A percentile compares a stretch with the other conserved stretches of the same genome.
These are phyloP conservation scores for Rubroboletus pulcherrimus DNA, from an alignment of 768 basidiomycete genomes.

Conservation along the genomic window DNA sequence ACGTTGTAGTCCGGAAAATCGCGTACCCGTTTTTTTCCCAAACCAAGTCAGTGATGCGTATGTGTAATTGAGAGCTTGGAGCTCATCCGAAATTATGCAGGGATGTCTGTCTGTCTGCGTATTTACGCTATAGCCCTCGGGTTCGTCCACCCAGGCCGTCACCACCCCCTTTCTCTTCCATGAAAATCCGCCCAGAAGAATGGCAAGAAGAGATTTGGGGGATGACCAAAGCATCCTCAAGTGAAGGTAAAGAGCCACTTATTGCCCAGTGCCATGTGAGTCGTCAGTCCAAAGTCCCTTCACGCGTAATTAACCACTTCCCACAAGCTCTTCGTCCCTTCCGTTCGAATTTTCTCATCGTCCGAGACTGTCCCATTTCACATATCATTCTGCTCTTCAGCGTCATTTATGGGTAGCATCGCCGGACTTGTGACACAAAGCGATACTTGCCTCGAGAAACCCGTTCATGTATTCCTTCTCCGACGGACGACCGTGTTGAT, in stretches of 20 bases:
- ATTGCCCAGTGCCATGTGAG: constrained; percentile 32
- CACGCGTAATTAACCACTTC: not conserved
- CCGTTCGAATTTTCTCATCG: constrained; percentile 53
- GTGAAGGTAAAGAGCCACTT: constrained; percentile 7
- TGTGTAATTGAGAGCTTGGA: not conserved
- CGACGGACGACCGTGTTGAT: constrained; percentile 48
- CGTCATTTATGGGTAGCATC: constrained; percentile 31
- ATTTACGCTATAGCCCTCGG: constrained; percentile 27
- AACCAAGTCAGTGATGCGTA: constrained; percentile 17
- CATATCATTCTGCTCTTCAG: constrained; percentile 52
- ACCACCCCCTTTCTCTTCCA: constrained; percentile 20
- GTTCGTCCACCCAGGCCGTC: constrained; percentile 31
- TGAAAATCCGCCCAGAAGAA: constrained; percentile 31
- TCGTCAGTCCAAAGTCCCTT: not conserved
- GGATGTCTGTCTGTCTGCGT: constrained; percentile 21
- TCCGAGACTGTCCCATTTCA: constrained; percentile 63
- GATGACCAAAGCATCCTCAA: constrained; percentile 14
- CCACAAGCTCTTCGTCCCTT: constrained; percentile 58
- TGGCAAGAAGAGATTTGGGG: constrained; percentile 34
- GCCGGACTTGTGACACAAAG: constrained; percentile 2
- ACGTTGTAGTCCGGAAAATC: constrained; percentile 21
- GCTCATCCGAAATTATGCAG: constrained; percentile 13
- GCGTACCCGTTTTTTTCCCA: constrained; percentile 18
- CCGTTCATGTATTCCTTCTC: constrained; percentile 51
- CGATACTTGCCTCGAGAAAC: constrained; percentile 13